These are phyloP conservation scores for Periconia sp. DNA, from an alignment of 2,329 filamentous ascomycete genomes.

Conservation along the genomic window DNA sequence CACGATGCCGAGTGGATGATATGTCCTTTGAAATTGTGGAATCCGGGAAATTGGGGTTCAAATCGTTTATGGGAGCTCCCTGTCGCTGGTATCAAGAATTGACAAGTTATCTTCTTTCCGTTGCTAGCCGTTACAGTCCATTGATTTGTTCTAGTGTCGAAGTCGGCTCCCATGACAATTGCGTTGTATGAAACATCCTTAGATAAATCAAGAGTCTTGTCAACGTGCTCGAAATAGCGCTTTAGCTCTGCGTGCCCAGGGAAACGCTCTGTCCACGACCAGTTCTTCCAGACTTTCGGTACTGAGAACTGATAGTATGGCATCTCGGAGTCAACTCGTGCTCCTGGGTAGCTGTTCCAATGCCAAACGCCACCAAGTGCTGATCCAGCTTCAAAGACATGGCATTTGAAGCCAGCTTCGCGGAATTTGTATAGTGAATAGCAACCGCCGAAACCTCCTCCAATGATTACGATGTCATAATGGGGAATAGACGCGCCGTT, in stretches of 20 bases:
- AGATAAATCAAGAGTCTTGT: conserved; percentile 56
- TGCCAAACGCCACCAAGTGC: conserved; percentile 41
- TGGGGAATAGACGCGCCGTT: no score
- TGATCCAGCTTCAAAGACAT: conserved; percentile 30
- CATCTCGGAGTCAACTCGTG: conserved; percentile 48
- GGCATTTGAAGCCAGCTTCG: conserved; percentile 22
- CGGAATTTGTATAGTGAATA: conserved; percentile 36
- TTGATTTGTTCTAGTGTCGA: not conserved
- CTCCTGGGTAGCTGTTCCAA: conserved; percentile 31
- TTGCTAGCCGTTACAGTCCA: not conserved
- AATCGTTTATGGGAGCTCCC: not conserved
- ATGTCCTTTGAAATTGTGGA: not conserved
- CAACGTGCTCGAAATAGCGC: conserved; percentile 63
- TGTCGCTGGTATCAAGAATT: not conserved
- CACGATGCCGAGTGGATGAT: not conserved
- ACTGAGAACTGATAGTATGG: conserved; percentile 51
- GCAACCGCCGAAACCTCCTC: conserved; percentile 39
- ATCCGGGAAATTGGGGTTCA: not conserved
- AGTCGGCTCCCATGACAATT: not conserved
- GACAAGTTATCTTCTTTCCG: not conserved
- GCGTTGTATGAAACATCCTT: conserved; percentile 48
- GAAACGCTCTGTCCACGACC: conserved; percentile 59
- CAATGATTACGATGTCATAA: conserved; percentile 27
- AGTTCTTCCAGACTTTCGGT: conserved; percentile 50
- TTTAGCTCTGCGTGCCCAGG: conserved; percentile 56